phyloP scores from a whole-genome alignment of 768 basidiomycete species.

The Suillus decipiens region DNA sequence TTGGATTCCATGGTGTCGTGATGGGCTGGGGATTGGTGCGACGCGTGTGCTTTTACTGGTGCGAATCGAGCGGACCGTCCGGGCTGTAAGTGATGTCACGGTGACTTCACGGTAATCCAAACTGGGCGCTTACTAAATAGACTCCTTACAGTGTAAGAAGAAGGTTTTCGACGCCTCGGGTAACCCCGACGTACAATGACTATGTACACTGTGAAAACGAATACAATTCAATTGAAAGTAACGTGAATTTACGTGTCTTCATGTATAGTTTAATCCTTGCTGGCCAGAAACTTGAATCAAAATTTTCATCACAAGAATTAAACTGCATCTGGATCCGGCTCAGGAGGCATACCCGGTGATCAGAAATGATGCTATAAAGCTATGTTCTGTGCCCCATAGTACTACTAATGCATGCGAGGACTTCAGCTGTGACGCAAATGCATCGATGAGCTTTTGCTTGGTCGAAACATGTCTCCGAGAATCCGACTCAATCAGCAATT shows the following conservation, averaged over 20 bases:
- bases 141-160: too few relatives aligned
- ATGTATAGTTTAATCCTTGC: constrained; percentile 1
- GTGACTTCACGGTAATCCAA: too few relatives aligned
- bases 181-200: background rate
- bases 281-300: background rate
- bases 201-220: background rate
- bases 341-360: background rate
- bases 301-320: constrained; percentile 6
- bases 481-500: too few relatives aligned
- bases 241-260: background rate
- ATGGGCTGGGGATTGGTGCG: background rate
- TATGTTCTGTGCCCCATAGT: background rate
- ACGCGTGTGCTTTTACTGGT: background rate
- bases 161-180: constrained; percentile 9
- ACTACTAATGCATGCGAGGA: background rate
- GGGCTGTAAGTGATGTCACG: too few relatives aligned
- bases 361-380: too few relatives aligned
- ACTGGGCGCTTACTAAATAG: too few relatives aligned
- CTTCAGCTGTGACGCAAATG: too few relatives aligned
- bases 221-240: background rate
- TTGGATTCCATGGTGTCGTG: background rate
- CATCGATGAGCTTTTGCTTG: too few relatives aligned
- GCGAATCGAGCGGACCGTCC: too few relatives aligned
- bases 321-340: background rate
- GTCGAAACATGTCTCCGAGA: too few relatives aligned